Conservation (phyloP, 176 grass and related monocot species). For the Rhipidocladum racemiflorum region DNA sequence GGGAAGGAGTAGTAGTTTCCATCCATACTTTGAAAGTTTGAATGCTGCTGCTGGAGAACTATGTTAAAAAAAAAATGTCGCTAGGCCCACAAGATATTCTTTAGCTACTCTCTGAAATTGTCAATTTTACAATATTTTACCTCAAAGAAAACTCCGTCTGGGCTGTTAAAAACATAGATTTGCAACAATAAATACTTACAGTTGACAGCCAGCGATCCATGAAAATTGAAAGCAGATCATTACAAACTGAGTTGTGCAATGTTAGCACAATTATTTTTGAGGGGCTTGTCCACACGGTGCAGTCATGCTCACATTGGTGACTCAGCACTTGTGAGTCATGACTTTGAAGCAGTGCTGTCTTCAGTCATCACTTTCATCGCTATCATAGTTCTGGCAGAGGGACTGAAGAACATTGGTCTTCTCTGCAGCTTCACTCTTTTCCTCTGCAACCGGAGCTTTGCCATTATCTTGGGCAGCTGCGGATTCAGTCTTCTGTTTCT, state of each 20-base stretch:
- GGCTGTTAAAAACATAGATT: constrained; percentile 1
- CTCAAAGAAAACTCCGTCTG: neutral
- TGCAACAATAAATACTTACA: neutral
- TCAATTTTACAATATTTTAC: neutral
- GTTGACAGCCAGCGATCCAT: neutral
- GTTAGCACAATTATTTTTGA: neutral
- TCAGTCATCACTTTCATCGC: constrained; percentile 40
- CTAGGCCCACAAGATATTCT: neutral
- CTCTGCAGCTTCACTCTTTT: neutral
- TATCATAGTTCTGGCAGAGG: constrained; percentile 48
- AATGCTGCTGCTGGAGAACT: too few species aligned
- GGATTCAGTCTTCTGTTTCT: constrained; percentile 33
- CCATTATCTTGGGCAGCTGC: neutral
- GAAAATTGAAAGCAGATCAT: neutral
- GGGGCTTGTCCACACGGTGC: neutral
- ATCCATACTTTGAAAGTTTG: too few species aligned
- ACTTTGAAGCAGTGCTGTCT: neutral
- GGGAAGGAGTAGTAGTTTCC: too few species aligned
- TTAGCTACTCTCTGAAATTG: neutral
- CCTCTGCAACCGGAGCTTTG: constrained; percentile 9
- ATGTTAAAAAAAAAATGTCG: neutral
- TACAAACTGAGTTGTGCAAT: neutral
- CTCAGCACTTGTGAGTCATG: neutral
- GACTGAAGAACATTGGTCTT: constrained; percentile 48
- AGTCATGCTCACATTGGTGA: neutral